Evolutionary conservation across 495 filamentous ascomycete genomes (phyloP).

Genomic region (Cenococcum geophilum): DNA sequence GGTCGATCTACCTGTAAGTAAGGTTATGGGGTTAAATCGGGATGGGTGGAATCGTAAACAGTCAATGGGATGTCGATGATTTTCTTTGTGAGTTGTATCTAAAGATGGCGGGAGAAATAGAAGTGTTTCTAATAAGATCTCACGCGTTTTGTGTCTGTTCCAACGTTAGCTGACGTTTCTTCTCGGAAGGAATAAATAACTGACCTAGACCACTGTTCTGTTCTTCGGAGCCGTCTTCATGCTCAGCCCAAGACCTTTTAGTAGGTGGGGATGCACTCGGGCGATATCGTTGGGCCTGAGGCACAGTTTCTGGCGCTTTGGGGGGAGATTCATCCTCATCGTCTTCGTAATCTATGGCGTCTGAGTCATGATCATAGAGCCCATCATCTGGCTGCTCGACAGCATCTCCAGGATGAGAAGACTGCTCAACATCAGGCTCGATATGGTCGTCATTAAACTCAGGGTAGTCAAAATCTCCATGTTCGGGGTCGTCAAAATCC

Average conservation of each 20-base stretch:
- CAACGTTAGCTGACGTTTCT: background rate
- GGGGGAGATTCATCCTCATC: conserved; percentile 5
- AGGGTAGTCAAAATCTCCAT: background rate
- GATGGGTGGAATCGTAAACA: background rate
- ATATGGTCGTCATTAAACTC: background rate
- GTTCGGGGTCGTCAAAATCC: background rate
- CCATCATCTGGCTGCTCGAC: background rate
- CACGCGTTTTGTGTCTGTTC: conserved; percentile 1
- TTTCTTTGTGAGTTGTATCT: background rate
- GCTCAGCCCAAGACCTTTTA: conserved; percentile 7
- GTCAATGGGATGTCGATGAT: background rate
- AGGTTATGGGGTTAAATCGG: background rate
- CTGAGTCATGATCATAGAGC: background rate
- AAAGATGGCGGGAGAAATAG: background rate
- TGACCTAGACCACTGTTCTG: background rate
- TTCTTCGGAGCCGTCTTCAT: background rate
- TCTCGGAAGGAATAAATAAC: background rate
- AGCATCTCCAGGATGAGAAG: background rate
- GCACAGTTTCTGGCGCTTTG: background rate
- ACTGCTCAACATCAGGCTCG: background rate
- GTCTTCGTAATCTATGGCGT: conserved; percentile 2
- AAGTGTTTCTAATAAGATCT: background rate
- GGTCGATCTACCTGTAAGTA: background rate
- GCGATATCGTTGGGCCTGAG: background rate
- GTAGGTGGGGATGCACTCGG: conserved; percentile 1